Conservation (phyloP, 129 eudicot genomes). For the Sambucus nigra region DNA sequence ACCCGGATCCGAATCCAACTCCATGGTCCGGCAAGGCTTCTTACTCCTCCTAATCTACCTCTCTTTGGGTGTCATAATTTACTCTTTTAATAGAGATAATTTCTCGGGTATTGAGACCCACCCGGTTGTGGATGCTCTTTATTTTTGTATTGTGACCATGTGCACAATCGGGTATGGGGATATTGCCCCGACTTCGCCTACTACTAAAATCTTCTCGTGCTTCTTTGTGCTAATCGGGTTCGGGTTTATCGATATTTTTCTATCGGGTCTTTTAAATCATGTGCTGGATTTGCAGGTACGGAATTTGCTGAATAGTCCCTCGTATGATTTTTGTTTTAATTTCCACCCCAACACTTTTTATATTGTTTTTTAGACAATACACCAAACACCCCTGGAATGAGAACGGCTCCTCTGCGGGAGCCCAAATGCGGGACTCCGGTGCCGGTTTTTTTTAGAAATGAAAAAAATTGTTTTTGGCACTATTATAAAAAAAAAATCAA, state of each 20-base stretch:
- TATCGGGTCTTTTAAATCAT: conserved; percentile 39
- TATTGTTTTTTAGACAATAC: too few relatives aligned
- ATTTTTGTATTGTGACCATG: conserved; percentile 66
- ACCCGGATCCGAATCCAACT: conserved; percentile 18
- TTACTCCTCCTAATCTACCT: conserved; percentile 38
- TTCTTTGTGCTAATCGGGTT: conserved; percentile 44
- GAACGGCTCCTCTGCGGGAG: too few relatives aligned
- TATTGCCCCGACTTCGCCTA: conserved; percentile 41
- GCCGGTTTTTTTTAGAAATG: too few relatives aligned
- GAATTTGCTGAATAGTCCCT: too few relatives aligned
- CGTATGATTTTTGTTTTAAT: too few relatives aligned
- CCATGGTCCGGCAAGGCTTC: conserved; percentile 31
- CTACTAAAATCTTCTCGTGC: conserved; percentile 42
- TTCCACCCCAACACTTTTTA: too few relatives aligned
- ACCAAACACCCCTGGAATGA: too few relatives aligned
- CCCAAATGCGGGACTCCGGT: too few relatives aligned
- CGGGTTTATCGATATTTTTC: conserved; percentile 51
- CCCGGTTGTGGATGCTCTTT: conserved; percentile 43
- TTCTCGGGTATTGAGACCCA: conserved; percentile 46
- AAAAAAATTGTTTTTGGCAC: too few relatives aligned
- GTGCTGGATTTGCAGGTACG: conserved; percentile 47
- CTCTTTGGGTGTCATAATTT: conserved; percentile 35
- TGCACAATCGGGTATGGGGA: conserved; percentile 69
- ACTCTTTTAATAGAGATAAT: conserved; percentile 32
- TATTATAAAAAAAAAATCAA: too few relatives aligned